Evolutionary conservation across 495 filamentous ascomycete genomes (phyloP), one percentile per base, ranked within the genome.

Genomic region (Penicillium parvum): DNA sequence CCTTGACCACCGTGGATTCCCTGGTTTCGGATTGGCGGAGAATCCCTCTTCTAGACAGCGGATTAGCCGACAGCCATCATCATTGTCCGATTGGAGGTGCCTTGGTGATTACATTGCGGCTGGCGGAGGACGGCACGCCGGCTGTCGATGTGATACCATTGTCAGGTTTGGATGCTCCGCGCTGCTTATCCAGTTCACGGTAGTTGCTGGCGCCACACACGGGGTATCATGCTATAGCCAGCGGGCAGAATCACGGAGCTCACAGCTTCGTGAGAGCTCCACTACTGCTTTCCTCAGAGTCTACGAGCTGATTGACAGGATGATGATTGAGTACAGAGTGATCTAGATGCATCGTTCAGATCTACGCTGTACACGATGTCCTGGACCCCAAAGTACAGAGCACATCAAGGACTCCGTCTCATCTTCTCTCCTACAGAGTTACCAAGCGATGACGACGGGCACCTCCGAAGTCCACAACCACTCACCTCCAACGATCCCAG

Each of bases 341-440:
- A 7, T 30, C 27, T 19, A 32, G 16, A 37, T 34, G 5, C 12
- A 35, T 6, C 10, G 28, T 23, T 15, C 18, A 25, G 28, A 12
- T 17, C 29, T 27, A 37, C 30, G 7, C 11, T 28, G 17, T 41
- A 41, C 28, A 40, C 22, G 9, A 19, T 29, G 32, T 25, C 47
- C 43, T 40, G 40, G 43, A 33, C 49, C 27, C 25, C 32, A 21
- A 48, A 37, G 11, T 52, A 47, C 45, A 16, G 19, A n/a, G 49
- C 36, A 45, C 3, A 46, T 23, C 11, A 6, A 20, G 29, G 45
- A 33, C 33, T 32, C 32, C 43, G 25, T 20, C 22, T 38, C 43
- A 43, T 19, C 28, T n/a, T n/a, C n/a, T n/a, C n/a, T n/a, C n/a
- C n/a, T n/a, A n/a, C n/a, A n/a, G n/a, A n/a, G 9, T 15, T 22